Conservation (phyloP, 83 land plant species). For the Isoetes engelmannii region DNA sequence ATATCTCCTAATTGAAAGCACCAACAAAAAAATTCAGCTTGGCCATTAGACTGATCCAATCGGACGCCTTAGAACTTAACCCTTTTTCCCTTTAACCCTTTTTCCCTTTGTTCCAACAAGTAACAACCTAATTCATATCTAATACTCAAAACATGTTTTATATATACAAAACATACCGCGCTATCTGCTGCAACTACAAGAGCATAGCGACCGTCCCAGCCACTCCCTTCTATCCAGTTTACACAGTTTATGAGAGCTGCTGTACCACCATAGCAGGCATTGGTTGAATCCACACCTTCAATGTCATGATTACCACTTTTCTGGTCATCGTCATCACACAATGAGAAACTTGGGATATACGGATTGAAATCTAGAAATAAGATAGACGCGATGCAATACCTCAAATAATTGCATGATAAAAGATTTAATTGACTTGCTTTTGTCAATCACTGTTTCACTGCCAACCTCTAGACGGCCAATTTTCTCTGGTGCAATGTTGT, state of each 20-base stretch:
- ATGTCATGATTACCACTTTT: constrained; percentile 75
- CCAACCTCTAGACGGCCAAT: constrained; percentile 97
- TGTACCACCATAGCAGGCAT: constrained; percentile 99
- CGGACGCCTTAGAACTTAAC: not conserved
- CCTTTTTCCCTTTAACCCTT: not conserved
- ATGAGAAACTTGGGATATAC: not conserved
- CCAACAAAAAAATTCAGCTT: too few species aligned
- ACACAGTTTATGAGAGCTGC: constrained; percentile 91
- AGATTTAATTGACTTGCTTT: constrained; percentile 98
- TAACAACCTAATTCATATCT: too few species aligned
- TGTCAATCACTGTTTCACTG: constrained; percentile 96
- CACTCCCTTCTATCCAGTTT: constrained; percentile 90
- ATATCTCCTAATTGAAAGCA: too few species aligned
- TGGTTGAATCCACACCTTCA: constrained; percentile 96
- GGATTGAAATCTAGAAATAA: not conserved
- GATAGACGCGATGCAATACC: constrained; percentile 34
- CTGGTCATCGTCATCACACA: constrained; percentile 24
- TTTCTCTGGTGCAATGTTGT: constrained; percentile 61
- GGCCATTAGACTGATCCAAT: too few species aligned
- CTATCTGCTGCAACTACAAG: constrained; percentile 97
- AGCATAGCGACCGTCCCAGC: constrained; percentile 95
- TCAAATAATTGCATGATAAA: constrained; percentile 89
- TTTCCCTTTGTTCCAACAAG: too few species aligned
- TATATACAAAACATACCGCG: constrained; percentile 52
- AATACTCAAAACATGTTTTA: too few species aligned